phyloP scores from a whole-genome alignment of 2,329 filamentous ascomycete species.

The Escovopsis weberi region DNA sequence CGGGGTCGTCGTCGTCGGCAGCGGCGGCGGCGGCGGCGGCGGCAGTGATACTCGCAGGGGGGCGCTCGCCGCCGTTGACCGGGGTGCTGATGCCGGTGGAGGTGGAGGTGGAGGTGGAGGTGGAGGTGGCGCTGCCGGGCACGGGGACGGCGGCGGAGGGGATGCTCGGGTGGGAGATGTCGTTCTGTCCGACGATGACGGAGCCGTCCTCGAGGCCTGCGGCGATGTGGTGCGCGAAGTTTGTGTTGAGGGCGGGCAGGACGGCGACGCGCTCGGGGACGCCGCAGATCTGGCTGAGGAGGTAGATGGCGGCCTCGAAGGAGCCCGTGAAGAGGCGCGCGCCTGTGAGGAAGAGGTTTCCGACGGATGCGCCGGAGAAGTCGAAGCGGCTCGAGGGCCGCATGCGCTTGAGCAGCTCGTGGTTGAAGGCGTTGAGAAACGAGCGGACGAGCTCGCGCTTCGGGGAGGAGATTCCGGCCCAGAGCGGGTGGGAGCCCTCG shows the following conservation, averaged over 20 bases:
- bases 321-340: conserved; percentile 83
- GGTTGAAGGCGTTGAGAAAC: conserved; percentile 60
- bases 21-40: too few relatives aligned
- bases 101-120: too few relatives aligned
- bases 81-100: conserved; percentile 4
- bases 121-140: neutral
- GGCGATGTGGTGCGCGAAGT: conserved; percentile 89
- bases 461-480: conserved; percentile 53
- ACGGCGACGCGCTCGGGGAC: conserved; percentile 65
- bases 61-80: conserved; percentile 1
- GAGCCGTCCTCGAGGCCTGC: conserved; percentile 64
- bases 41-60: conserved; percentile 7
- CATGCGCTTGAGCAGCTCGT: conserved; percentile 65
- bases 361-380: conserved; percentile 61
- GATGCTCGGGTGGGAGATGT: conserved; percentile 70
- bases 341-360: conserved; percentile 70
- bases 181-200: conserved; percentile 79
- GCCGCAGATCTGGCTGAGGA: conserved; percentile 75
- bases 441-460: conserved; percentile 67
- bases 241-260: conserved; percentile 83
- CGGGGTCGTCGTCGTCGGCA: conserved; percentile 40
- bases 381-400: conserved; percentile 62
- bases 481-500: conserved; percentile 65
- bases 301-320: conserved; percentile 84
- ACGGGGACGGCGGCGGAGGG: conserved; percentile 33